These are phyloP conservation scores for Paecilomyces formosus DNA, from an alignment of 2,329 filamentous ascomycete genomes.

Conservation along the genomic window DNA sequence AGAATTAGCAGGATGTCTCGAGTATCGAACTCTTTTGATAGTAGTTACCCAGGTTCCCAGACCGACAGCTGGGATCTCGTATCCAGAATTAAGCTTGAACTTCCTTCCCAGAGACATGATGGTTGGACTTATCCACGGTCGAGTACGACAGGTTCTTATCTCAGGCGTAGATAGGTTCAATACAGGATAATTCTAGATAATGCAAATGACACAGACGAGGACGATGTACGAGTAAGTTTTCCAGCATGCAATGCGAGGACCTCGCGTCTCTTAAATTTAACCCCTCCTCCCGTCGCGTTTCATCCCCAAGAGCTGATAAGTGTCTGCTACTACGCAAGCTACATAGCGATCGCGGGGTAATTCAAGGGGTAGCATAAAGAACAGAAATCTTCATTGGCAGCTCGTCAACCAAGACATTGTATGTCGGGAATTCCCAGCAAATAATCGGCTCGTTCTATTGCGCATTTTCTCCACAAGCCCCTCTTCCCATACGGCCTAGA, in stretches of 20 bases:
- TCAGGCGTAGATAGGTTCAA: no score
- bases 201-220: neutral
- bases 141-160: neutral
- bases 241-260: neutral
- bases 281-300: neutral
- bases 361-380: neutral
- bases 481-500: neutral
- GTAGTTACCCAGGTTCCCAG: slow-evolving; percentile 34
- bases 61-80: slow-evolving; percentile 35
- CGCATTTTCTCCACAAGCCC: neutral
- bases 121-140: neutral
- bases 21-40: neutral
- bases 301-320: neutral
- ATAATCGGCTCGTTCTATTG: neutral
- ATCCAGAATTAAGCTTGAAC: slow-evolving; percentile 37
- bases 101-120: slow-evolving; percentile 27
- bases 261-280: neutral
- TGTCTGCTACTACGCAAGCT: neutral
- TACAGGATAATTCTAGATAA: neutral
- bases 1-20: neutral
- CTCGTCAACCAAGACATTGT: neutral
- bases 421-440: neutral
- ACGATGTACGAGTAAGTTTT: neutral
- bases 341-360: neutral
- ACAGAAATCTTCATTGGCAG: neutral